Conservation (phyloP, 768 basidiomycete genomes). For the Lentinula boryana region DNA sequence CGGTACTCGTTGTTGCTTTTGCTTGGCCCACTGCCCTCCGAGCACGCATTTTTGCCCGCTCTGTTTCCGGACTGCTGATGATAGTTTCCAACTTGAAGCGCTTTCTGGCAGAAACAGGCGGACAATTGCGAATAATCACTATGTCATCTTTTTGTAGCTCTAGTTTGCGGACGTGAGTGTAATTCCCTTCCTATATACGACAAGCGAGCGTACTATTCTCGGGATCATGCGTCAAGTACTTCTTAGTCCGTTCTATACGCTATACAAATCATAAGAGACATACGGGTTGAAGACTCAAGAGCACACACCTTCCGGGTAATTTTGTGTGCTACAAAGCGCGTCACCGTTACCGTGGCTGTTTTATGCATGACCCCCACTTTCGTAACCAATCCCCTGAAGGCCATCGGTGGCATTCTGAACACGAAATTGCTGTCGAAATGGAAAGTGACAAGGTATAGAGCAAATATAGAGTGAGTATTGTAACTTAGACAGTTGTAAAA, state of each 20-base stretch:
- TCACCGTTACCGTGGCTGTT: slow-evolving; percentile 79
- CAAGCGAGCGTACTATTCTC: slow-evolving; percentile 47
- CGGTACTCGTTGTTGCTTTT: slow-evolving; percentile 5
- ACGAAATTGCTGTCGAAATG: background rate
- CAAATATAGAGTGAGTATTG: background rate
- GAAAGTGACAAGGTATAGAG: background rate
- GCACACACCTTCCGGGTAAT: slow-evolving; percentile 67
- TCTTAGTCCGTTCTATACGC: slow-evolving; percentile 73
- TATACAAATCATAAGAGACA: slow-evolving; percentile 21
- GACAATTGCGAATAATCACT: slow-evolving; percentile 77
- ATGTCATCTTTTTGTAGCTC: slow-evolving; percentile 63
- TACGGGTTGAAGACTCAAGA: background rate
- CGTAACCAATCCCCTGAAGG: slow-evolving; percentile 68
- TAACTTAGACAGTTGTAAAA: no score
- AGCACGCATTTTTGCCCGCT: slow-evolving; percentile 33
- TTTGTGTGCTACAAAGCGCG: slow-evolving; percentile 66
- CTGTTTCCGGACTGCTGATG: slow-evolving; percentile 61
- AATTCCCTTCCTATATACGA: background rate
- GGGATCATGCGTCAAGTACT: slow-evolving; percentile 74
- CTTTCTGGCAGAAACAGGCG: slow-evolving; percentile 74
- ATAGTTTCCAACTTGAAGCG: slow-evolving; percentile 67
- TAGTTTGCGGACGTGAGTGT: slow-evolving; percentile 18
- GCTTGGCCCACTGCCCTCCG: slow-evolving; percentile 6
- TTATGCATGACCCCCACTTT: slow-evolving; percentile 82
- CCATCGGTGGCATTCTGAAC: slow-evolving; percentile 68